These are phyloP conservation scores for Xylariaceae sp. DNA, from an alignment of 2,329 filamentous ascomycete genomes.

Conservation along the genomic window DNA sequence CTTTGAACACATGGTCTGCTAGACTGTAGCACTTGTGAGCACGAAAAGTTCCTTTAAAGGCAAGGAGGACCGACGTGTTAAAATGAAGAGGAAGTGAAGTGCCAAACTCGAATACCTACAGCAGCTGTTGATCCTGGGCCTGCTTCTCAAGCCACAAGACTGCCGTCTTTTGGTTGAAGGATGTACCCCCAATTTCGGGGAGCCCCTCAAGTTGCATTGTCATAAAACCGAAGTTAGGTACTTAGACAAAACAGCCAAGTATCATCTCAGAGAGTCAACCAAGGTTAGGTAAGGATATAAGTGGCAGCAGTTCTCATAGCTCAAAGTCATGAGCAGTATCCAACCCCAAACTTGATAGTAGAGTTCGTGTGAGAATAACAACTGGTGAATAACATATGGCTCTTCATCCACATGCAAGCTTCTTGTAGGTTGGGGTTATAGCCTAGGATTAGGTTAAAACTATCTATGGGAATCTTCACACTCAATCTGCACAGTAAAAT, in stretches of 20 bases:
- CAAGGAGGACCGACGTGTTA: too few relatives aligned
- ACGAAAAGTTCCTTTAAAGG: too few relatives aligned
- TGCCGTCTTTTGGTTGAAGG: constrained; percentile 31
- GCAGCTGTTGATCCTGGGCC: constrained; percentile 20
- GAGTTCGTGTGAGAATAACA: too few relatives aligned
- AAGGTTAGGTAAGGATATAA: background rate
- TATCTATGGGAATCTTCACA: too few relatives aligned
- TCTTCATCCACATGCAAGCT: background rate
- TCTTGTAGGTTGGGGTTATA: too few relatives aligned
- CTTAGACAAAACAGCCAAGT: background rate
- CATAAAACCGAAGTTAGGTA: background rate
- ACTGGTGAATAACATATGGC: background rate
- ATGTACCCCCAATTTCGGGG: constrained; percentile 21
- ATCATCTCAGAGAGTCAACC: background rate
- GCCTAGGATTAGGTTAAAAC: too few relatives aligned
- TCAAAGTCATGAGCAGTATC: too few relatives aligned
- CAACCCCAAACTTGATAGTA: too few relatives aligned
- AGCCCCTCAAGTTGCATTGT: constrained; percentile 18
- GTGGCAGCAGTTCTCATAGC: too few relatives aligned
- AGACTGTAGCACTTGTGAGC: constrained; percentile 21
- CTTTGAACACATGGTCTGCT: constrained; percentile 40
- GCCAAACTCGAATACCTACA: constrained; percentile 27
- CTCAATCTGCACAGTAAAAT: too few relatives aligned
- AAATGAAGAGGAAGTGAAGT: too few relatives aligned
- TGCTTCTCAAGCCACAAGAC: constrained; percentile 29